A percentile compares a stretch with the other conserved stretches of the same genome.
Evolutionary conservation across 192 early-diverging fungal genomes (phyloP).

Genomic region (Backusella luteola): DNA sequence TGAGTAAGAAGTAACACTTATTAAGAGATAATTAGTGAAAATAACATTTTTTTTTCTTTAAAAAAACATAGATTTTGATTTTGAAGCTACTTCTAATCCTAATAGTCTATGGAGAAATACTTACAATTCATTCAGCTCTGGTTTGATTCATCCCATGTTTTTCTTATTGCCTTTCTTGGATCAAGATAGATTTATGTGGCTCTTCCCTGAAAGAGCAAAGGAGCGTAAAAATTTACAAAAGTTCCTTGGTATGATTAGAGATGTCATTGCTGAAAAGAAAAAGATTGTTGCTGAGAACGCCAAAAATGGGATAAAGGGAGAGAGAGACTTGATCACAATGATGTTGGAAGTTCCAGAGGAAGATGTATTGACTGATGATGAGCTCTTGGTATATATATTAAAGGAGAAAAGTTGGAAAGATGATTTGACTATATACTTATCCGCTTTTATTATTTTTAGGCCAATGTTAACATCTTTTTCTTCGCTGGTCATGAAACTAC

Average conservation of each 20-base stretch:
- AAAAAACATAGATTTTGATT: slow-evolving; percentile 15
- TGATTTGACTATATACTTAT: background rate
- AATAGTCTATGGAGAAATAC: slow-evolving; percentile 20
- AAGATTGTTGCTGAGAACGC: background rate
- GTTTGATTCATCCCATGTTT: slow-evolving; percentile 12
- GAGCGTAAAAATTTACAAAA: slow-evolving; percentile 14
- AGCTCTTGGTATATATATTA: slow-evolving; percentile 20
- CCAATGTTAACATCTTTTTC: background rate
- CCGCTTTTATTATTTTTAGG: background rate
- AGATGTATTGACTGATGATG: slow-evolving; percentile 11
- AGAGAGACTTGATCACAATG: slow-evolving; percentile 32
- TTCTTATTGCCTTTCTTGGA: slow-evolving; percentile 27
- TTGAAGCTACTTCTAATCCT: slow-evolving; percentile 15
- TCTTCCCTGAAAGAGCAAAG: slow-evolving; percentile 21
- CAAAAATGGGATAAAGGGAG: background rate
- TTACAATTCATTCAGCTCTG: slow-evolving; percentile 19
- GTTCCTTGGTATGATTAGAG: slow-evolving; percentile 15
- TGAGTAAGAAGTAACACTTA: background rate
- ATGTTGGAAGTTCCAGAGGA: slow-evolving; percentile 27
- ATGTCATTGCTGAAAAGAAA: slow-evolving; percentile 24
- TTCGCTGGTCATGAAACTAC: slow-evolving; percentile 53
- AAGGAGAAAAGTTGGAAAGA: background rate
- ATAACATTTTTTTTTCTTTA: background rate
- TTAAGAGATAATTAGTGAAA: background rate
- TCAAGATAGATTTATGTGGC: background rate